These are phyloP conservation scores for Verticillium tricorpus DNA, from an alignment of 2,329 filamentous ascomycete species.

Conservation along the genomic window DNA sequence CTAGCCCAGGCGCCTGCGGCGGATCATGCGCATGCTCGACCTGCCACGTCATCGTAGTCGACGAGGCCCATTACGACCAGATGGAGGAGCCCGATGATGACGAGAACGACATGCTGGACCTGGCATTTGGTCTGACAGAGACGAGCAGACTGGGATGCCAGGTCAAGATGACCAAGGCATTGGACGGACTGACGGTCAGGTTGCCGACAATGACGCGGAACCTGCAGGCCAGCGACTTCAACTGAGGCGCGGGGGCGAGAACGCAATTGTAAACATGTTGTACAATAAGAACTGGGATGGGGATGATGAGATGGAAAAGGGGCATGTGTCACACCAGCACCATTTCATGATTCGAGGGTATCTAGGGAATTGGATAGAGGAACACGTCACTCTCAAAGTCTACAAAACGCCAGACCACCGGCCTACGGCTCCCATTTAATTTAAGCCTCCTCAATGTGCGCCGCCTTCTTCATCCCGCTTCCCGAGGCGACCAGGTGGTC, in stretches of 20 bases:
- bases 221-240: constrained; percentile 90
- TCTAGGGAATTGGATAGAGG: constrained; percentile 14
- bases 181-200: constrained; percentile 81
- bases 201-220: constrained; percentile 94
- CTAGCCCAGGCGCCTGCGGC: constrained; percentile 71
- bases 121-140: constrained; percentile 86
- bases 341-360: constrained; percentile 14
- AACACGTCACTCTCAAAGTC: constrained; percentile 16
- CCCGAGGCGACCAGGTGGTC: constrained; percentile 71
- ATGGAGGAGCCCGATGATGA: constrained; percentile 76
- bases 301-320: neutral
- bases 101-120: constrained; percentile 86
- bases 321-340: constrained; percentile 9
- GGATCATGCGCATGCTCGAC: constrained; percentile 92
- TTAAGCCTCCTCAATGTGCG: constrained; percentile 50
- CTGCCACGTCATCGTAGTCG: constrained; percentile 81
- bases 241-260: constrained; percentile 14
- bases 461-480: constrained; percentile 54
- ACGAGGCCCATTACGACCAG: constrained; percentile 69
- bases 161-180: constrained; percentile 83
- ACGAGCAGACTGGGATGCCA: constrained; percentile 82
- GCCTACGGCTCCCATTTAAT: constrained; percentile 2
- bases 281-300: neutral
- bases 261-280: neutral
- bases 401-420: neutral